These are phyloP conservation scores for Hyphodiscus sp. DNA, from an alignment of 2,329 filamentous ascomycete species.

Conservation along the genomic window DNA sequence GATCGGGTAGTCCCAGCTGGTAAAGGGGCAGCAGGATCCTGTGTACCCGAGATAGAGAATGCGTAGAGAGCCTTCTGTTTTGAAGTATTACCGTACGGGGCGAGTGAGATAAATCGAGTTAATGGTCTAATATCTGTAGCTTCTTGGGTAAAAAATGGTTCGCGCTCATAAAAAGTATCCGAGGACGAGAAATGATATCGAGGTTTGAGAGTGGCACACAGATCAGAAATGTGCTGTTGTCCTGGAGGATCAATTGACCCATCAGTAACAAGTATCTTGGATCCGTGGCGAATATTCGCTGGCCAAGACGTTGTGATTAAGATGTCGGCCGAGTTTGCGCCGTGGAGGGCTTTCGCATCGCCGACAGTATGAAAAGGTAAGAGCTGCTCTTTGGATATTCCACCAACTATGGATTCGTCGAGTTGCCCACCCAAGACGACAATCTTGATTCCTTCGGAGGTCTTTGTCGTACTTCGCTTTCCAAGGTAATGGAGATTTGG, in stretches of 20 bases:
- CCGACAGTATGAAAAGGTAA: slow-evolving; percentile 70
- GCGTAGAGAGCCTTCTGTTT: slow-evolving; percentile 82
- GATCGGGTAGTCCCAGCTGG: slow-evolving; percentile 69
- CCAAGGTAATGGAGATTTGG: slow-evolving; percentile 88
- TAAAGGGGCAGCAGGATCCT: slow-evolving; percentile 52
- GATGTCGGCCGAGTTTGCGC: slow-evolving; percentile 76
- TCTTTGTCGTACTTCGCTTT: slow-evolving; percentile 82
- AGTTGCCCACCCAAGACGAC: slow-evolving; percentile 76
- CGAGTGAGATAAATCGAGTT: slow-evolving; percentile 88
- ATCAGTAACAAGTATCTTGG: slow-evolving; percentile 53
- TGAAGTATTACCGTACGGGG: slow-evolving; percentile 64
- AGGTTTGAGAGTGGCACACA: slow-evolving; percentile 76
- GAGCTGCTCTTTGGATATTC: slow-evolving; percentile 64
- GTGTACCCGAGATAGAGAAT: slow-evolving; percentile 61
- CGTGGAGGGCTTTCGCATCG: slow-evolving; percentile 69
- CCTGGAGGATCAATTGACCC: slow-evolving; percentile 44
- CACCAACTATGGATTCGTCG: slow-evolving; percentile 52
- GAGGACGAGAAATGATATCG: slow-evolving; percentile 82
- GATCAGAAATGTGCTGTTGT: slow-evolving; percentile 66
- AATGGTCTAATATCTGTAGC: slow-evolving; percentile 51
- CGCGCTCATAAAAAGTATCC: slow-evolving; percentile 69
- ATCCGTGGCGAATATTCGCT: slow-evolving; percentile 60
- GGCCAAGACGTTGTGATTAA: slow-evolving; percentile 87
- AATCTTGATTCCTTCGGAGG: slow-evolving; percentile 80
- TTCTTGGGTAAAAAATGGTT: slow-evolving; percentile 69